Evolutionary conservation across 1,284 basidiomycete species (phyloP).

Genomic region (Mycosarcoma maydis): DNA sequence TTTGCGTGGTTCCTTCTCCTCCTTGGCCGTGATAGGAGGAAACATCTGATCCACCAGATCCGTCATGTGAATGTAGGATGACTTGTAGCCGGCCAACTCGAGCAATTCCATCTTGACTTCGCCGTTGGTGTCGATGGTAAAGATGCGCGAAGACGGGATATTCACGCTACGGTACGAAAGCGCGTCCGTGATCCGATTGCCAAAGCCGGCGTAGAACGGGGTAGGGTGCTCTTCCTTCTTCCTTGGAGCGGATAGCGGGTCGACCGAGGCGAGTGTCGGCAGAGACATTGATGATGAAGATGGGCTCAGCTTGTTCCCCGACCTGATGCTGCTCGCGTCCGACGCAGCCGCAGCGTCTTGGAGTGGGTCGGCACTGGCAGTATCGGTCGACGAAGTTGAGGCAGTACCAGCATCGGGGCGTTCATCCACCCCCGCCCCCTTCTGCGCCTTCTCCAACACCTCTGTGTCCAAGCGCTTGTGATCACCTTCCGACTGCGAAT

Average conservation of each 20-base stretch:
- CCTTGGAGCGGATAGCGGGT: conserved; percentile 29
- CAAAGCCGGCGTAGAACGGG: conserved; percentile 97
- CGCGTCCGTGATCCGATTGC: conserved; percentile 97
- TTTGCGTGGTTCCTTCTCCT: conserved; percentile 72
- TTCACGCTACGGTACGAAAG: conserved; percentile 95
- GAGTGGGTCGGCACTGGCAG: background rate
- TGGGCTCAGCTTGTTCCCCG: conserved; percentile 1
- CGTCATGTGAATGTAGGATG: conserved; percentile 96
- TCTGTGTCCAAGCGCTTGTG: conserved; percentile 5
- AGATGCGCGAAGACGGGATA: conserved; percentile 91
- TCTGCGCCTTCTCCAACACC: conserved; percentile 11
- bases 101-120: conserved; percentile 98
- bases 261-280: conserved; percentile 6
- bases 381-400: conserved; percentile 10
- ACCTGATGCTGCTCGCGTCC: conserved; percentile 66
- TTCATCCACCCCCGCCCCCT: conserved; percentile 7
- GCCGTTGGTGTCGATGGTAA: conserved; percentile 94
- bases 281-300: conserved; percentile 12
- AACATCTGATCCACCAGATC: conserved; percentile 99
- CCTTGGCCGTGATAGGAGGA: conserved; percentile 85
- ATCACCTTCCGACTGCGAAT: conserved; percentile 21
- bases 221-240: conserved; percentile 58
- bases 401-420: conserved; percentile 27
- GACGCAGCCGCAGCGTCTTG: background rate
- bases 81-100: conserved; percentile 94